Conservation (phyloP, 768 basidiomycete genomes). For the Amyloporia xantha region DNA sequence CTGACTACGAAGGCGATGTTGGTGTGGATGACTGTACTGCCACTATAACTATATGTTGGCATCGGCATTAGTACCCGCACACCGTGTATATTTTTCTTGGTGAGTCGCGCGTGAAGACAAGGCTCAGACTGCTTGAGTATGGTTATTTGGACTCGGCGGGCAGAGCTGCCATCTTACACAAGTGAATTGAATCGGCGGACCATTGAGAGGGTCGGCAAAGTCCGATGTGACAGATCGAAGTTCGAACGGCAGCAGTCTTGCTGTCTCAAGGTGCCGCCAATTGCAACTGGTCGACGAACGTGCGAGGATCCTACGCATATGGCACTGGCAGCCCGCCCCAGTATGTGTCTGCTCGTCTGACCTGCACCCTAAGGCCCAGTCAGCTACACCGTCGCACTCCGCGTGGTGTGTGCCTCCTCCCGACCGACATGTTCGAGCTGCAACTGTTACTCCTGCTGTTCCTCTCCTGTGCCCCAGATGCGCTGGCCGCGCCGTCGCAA, state of each 20-base stretch:
- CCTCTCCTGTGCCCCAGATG: constrained; percentile 18
- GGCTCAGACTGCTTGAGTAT: too few species aligned
- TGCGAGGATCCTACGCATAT: constrained; percentile 7
- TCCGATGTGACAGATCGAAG: neutral
- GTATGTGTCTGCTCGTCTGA: constrained; percentile 1
- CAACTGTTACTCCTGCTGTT: constrained; percentile 21
- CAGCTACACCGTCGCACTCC: neutral
- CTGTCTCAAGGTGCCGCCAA: neutral
- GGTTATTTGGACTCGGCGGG: too few species aligned
- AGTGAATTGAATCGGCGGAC: too few species aligned
- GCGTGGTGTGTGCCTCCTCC: neutral
- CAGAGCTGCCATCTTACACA: too few species aligned
- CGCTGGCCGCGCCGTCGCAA: constrained; percentile 34
- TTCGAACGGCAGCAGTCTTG: neutral
- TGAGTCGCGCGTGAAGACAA: too few species aligned
- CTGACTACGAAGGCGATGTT: too few species aligned
- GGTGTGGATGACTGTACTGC: too few species aligned
- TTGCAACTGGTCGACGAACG: constrained; percentile 12
- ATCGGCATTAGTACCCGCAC: too few species aligned
- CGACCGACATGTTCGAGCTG: constrained; percentile 13
- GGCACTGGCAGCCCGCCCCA: neutral
- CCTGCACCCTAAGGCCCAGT: constrained; percentile 1
- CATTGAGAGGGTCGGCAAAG: neutral
- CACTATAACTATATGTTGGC: too few species aligned
- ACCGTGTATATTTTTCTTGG: too few species aligned